Evolutionary conservation across 495 filamentous ascomycete genomes (phyloP).

Genomic region (Cairneyella variabilis): DNA sequence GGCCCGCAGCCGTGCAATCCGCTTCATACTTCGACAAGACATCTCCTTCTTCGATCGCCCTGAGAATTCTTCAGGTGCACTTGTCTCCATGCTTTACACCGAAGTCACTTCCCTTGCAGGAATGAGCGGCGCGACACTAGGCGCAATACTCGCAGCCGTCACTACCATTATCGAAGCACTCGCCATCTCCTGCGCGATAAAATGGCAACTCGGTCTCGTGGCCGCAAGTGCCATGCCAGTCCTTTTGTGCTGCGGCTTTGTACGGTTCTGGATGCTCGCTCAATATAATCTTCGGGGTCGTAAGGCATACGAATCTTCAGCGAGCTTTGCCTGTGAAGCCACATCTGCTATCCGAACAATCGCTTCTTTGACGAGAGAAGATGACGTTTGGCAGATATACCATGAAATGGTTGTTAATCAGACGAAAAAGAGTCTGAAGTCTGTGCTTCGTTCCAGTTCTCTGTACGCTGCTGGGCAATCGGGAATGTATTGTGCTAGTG

Average conservation of each 20-base stretch:
- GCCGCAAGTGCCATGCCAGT: neutral
- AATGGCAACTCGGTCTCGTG: too few relatives aligned
- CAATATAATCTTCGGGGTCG: neutral
- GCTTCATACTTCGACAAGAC: constrained; percentile 81
- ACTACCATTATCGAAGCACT: constrained; percentile 35
- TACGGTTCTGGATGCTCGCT: neutral
- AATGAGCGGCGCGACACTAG: constrained; percentile 73
- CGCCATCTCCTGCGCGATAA: too few relatives aligned
- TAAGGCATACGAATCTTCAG: neutral
- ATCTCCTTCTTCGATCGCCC: constrained; percentile 88
- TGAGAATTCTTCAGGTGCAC: constrained; percentile 73
- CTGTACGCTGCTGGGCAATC: neutral
- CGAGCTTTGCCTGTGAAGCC: neutral
- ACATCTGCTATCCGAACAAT: constrained; percentile 81
- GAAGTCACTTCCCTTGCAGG: constrained; percentile 80
- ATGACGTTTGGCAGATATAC: constrained; percentile 56
- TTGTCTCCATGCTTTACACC: constrained; percentile 77
- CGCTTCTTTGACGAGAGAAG: constrained; percentile 44
- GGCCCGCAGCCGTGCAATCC: constrained; percentile 72
- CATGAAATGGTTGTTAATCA: too few relatives aligned
- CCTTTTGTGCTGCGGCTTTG: neutral
- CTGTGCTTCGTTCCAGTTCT: constrained; percentile 26
- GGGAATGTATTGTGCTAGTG: neutral
- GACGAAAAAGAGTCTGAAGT: too few relatives aligned
- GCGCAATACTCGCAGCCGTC: constrained; percentile 70